Evolutionary conservation across 2,329 filamentous ascomycete species (phyloP).

Genomic region (Neurospora crassa): DNA sequence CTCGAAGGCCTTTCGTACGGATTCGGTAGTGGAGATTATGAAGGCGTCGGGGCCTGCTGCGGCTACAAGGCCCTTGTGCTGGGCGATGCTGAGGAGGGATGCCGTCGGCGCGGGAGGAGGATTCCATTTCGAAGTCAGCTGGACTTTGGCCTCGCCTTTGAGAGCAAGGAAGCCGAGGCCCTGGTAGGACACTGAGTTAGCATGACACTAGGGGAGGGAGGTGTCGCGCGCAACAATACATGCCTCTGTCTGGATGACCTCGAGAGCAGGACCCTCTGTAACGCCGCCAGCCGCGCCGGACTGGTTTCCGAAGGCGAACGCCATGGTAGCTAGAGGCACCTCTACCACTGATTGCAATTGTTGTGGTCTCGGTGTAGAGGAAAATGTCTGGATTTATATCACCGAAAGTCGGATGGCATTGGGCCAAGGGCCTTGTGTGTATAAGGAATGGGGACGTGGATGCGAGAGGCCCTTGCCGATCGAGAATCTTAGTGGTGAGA

Average conservation of each 20-base stretch:
- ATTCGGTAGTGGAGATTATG: slow-evolving; percentile 65
- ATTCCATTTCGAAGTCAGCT: slow-evolving; percentile 71
- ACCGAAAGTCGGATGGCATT: slow-evolving; percentile 18
- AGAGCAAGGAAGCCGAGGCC: slow-evolving; percentile 73
- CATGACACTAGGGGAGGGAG: neutral
- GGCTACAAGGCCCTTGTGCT: slow-evolving; percentile 70
- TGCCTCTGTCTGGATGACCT: slow-evolving; percentile 77
- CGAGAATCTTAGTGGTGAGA: slow-evolving; percentile 13
- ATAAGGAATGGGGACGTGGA: neutral
- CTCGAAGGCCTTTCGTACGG: slow-evolving; percentile 66
- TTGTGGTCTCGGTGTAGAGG: slow-evolving; percentile 19
- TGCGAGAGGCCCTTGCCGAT: slow-evolving; percentile 1
- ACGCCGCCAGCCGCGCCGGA: slow-evolving; percentile 28
- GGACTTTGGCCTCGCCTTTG: slow-evolving; percentile 72
- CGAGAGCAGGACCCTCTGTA: slow-evolving; percentile 53
- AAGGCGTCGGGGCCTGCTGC: slow-evolving; percentile 78
- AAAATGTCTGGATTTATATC: slow-evolving; percentile 18
- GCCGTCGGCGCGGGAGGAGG: slow-evolving; percentile 64
- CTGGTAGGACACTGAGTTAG: slow-evolving; percentile 25
- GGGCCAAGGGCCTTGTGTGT: slow-evolving; percentile 2
- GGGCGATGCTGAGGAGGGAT: slow-evolving; percentile 76
- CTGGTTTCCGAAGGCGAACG: slow-evolving; percentile 49
- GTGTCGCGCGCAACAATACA: slow-evolving; percentile 12
- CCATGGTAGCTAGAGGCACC: slow-evolving; percentile 34
- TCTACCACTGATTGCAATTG: neutral